Evolutionary conservation across 306 rosid species (phyloP), one percentile per base, ranked within the genome.

Genomic region (Quercus aquifolioides): DNA sequence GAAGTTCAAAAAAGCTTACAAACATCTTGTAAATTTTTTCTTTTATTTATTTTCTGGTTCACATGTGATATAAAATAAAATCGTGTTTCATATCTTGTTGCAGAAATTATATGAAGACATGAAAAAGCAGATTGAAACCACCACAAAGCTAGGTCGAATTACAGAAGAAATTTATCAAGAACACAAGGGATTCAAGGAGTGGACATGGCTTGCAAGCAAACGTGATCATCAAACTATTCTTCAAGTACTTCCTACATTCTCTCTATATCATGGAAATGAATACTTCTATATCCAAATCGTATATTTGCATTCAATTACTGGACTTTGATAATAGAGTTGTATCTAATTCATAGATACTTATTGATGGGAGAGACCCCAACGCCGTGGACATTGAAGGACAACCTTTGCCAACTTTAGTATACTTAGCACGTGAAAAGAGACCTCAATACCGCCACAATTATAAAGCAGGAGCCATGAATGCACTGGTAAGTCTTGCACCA

Each of bases 401-500:
- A 57, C 2, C 62, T 57, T 57, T 57, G 62, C 62, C 62, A 57
- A 57, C 26, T 57, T 10, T 38, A 3, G 54, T 49, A 3, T 49
- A 49, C 17, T 49, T 49, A 3, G 54, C 54, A 49, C 54, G 54
- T 49, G 54, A 49, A 49, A 49, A 49, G 54, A 49, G 54, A 49
- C 54, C 54, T 1, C 54, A 12, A 49, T 49, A 28, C 51, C 73
- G 35, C 15, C 73, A 69, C 55, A 69, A 69, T 19, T 69, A 35
- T 35, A 69, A 69, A 69, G 73, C 73, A 19, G 55, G 73, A 5
- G 51, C 73, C 73, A 33, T 57, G 62, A 57, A 57, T 57, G 62
- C 62, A 57, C 62, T 57, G 14, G 62, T 57, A 57, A 7, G 13
- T 13, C 4, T 13, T 49, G 17, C 54, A 18, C 23, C 59, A 56